Evolutionary conservation across 208 protist species (phyloP).

Genomic region (Acanthamoeba sp.): DNA sequence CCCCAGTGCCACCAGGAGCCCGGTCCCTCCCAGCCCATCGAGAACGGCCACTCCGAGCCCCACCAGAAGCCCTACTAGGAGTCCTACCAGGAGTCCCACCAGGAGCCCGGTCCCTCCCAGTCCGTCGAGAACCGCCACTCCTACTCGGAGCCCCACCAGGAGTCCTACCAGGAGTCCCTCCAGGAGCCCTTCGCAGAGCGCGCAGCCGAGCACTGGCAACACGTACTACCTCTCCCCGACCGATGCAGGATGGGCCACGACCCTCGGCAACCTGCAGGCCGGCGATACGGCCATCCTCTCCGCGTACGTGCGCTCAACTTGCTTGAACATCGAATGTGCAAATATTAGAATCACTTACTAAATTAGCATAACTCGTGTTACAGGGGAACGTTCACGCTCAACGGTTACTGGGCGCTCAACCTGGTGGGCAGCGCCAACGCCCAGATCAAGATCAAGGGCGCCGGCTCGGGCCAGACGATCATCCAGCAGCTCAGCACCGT

Average conservation of each 20-base stretch:
- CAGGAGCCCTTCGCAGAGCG: no score
- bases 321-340: no score
- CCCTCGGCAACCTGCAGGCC: not conserved
- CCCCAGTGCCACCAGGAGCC: no score
- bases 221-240: not conserved
- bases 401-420: not conserved
- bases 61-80: no score
- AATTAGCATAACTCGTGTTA: not conserved
- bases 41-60: no score
- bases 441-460: not conserved
- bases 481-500: not conserved
- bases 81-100: no score
- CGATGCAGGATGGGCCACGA: not conserved
- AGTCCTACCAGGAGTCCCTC: no score
- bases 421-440: not conserved
- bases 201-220: not conserved
- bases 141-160: no score
- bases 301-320: not conserved
- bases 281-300: not conserved
- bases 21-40: no score
- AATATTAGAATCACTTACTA: no score
- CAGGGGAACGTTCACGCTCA: not conserved
- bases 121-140: no score
- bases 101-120: no score
- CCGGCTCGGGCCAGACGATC: not conserved